These are phyloP conservation scores for Solanum tarijense DNA, from an alignment of 257 asterid genomes.

Conservation along the genomic window DNA sequence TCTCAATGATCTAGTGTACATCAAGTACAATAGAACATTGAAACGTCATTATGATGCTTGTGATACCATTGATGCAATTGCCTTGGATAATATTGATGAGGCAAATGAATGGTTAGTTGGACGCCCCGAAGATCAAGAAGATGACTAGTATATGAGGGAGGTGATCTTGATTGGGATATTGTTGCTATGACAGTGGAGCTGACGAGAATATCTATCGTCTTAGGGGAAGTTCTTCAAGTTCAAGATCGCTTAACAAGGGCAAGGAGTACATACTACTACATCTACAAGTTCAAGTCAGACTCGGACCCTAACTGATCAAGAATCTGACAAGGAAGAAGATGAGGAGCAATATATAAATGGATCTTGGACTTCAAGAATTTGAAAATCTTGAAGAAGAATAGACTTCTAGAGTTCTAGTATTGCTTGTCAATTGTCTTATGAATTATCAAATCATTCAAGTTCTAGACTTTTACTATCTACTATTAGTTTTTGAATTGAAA, in stretches of 20 bases:
- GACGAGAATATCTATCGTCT: neutral
- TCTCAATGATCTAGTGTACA: neutral
- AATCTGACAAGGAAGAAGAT: neutral
- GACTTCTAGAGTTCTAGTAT: neutral
- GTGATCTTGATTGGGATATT: neutral
- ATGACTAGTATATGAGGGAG: neutral
- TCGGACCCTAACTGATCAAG: neutral
- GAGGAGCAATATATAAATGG: neutral
- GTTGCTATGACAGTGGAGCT: neutral
- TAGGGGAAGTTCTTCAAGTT: neutral
- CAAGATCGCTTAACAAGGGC: neutral
- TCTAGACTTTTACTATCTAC: neutral
- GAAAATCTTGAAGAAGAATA: neutral
- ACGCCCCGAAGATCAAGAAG: neutral
- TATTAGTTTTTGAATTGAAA: neutral
- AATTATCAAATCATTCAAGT: neutral
- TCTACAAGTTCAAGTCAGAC: neutral
- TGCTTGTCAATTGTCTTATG: neutral
- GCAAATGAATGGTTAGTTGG: neutral
- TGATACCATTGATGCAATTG: neutral
- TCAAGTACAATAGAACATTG: neutral
- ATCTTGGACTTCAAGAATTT: neutral
- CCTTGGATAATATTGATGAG: neutral
- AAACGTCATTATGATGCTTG: neutral
- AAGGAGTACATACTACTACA: neutral